These are phyloP conservation scores for Mucor piriformis DNA, from an alignment of 371 early-diverging fungal species.

Conservation along the genomic window DNA sequence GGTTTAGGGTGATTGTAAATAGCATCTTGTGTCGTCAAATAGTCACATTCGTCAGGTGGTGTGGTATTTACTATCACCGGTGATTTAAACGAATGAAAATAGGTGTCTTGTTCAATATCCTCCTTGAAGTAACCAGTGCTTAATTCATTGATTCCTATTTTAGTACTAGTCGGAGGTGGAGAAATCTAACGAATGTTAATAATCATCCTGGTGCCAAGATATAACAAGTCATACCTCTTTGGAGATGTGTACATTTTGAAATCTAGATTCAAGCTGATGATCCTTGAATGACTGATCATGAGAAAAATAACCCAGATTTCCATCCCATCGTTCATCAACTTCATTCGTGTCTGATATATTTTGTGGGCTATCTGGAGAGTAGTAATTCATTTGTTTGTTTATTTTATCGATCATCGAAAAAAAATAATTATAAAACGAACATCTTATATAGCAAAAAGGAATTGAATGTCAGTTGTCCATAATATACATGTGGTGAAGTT, in stretches of 20 bases:
- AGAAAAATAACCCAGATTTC: neutral
- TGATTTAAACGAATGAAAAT: neutral
- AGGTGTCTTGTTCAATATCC: neutral
- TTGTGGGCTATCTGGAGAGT: neutral
- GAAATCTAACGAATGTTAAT: constrained; percentile 2
- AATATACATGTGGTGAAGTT: neutral
- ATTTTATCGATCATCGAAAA: neutral
- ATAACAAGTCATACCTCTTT: neutral
- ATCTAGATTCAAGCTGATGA: neutral
- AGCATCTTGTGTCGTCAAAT: neutral
- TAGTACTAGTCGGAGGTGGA: neutral
- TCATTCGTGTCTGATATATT: neutral
- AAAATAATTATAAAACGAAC: neutral
- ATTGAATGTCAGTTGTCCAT: neutral
- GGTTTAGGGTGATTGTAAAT: neutral
- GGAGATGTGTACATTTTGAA: neutral
- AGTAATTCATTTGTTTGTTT: neutral
- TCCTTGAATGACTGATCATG: neutral
- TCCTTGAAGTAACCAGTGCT: neutral
- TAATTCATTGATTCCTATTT: neutral
- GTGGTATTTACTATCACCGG: neutral
- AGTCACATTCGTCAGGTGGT: neutral
- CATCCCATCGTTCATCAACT: constrained; percentile 12
- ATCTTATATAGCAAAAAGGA: neutral
- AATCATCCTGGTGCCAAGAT: neutral